phyloP scores from a whole-genome alignment of 176 grass and related monocot genomes.

The Cenchrus fungigraminus region DNA sequence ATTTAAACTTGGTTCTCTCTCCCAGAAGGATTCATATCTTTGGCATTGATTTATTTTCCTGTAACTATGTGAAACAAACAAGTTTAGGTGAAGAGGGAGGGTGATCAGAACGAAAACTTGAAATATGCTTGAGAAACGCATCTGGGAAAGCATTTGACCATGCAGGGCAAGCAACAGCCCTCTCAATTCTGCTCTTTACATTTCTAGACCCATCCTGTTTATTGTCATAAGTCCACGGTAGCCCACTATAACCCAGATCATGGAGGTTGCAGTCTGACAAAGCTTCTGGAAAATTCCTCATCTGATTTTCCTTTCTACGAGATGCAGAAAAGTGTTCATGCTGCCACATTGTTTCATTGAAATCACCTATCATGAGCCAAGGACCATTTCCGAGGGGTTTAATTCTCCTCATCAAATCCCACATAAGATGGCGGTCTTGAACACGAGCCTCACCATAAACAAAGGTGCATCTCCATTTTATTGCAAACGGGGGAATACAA shows the following conservation, averaged over 20 bases:
- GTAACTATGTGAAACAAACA: too few species aligned
- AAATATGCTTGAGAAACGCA: too few species aligned
- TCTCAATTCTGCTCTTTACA: neutral
- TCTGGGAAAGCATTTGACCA: too few species aligned
- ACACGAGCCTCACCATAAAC: neutral
- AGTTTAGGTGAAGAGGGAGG: too few species aligned
- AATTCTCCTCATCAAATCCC: neutral
- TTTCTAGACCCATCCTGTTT: neutral
- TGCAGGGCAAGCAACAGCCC: neutral
- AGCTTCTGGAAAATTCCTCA: neutral
- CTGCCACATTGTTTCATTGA: neutral
- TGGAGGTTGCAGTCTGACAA: neutral
- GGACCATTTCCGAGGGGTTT: neutral
- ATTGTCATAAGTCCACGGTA: neutral
- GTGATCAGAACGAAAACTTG: too few species aligned
- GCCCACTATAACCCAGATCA: neutral
- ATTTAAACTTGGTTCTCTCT: too few species aligned
- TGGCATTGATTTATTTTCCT: too few species aligned
- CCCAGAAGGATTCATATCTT: too few species aligned
- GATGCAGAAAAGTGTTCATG: neutral
- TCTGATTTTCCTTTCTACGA: neutral
- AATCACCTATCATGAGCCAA: too few species aligned
- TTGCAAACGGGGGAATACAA: neutral
- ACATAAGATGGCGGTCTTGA: neutral
- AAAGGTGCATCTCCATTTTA: neutral